A percentile compares a stretch with the other conserved stretches of the same genome.
Evolutionary conservation across 176 grass and related monocot genomes (phyloP).

Genomic region (Aegilops bicornis): DNA sequence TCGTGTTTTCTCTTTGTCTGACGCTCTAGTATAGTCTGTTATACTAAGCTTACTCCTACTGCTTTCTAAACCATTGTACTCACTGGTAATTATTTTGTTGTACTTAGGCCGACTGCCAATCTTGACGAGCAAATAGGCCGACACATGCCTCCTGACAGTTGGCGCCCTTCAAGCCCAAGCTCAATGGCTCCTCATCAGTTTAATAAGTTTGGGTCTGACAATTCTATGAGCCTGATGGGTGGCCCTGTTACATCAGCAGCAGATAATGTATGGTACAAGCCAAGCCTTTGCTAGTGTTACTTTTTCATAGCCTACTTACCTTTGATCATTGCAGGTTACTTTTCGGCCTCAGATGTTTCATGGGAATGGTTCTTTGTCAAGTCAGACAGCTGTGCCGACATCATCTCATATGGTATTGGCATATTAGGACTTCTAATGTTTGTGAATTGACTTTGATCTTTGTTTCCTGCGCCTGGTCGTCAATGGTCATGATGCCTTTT

Average conservation of each 20-base stretch:
- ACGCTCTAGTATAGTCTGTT: conserved; percentile 1
- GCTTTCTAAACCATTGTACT: neutral
- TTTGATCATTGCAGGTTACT: conserved; percentile 47
- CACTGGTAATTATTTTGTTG: conserved; percentile 30
- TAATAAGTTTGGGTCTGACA: conserved; percentile 67
- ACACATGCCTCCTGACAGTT: conserved; percentile 60
- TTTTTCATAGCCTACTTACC: conserved; percentile 27
- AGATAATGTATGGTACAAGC: conserved; percentile 61
- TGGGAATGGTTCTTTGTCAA: conserved; percentile 60
- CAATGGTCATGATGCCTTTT: conserved; percentile 20
- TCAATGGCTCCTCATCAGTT: conserved; percentile 64
- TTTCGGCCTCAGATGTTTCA: conserved; percentile 49
- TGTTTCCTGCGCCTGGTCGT: conserved; percentile 8
- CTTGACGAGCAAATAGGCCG: conserved; percentile 79
- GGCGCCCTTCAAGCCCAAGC: conserved; percentile 70
- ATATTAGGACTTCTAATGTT: conserved; percentile 23
- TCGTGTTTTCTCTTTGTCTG: conserved; percentile 12
- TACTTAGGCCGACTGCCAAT: conserved; percentile 73
- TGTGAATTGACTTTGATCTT: conserved; percentile 9
- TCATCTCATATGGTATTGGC: conserved; percentile 67
- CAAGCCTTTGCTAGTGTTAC: conserved; percentile 24
- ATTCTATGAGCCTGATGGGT: conserved; percentile 43
- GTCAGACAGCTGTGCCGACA: conserved; percentile 46
- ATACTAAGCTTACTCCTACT: conserved; percentile 6
- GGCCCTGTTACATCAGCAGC: conserved; percentile 50